Percentiles rank a stretch among this genome's conserved stretches.
Evolutionary conservation across 2,329 filamentous ascomycete genomes (phyloP).

Genomic region (Colletotrichum destructivum): DNA sequence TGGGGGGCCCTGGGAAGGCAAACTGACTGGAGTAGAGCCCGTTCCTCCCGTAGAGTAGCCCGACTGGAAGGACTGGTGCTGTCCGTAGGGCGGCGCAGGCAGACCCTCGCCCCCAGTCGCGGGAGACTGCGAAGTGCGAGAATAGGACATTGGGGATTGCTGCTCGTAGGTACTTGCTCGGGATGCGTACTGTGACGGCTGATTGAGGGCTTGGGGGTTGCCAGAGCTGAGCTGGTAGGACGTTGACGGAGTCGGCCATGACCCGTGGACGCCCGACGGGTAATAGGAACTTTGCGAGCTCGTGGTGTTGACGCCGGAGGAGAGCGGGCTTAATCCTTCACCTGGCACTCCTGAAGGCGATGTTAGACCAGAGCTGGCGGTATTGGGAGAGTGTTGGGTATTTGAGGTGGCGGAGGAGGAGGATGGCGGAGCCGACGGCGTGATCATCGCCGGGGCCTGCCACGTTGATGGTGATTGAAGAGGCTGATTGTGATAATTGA

Average conservation of each 20-base stretch:
- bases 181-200: slow-evolving; percentile 26
- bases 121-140: slow-evolving; percentile 61
- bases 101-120: slow-evolving; percentile 70
- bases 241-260: slow-evolving; percentile 71
- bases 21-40: slow-evolving; percentile 54
- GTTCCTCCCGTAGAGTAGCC: slow-evolving; percentile 67
- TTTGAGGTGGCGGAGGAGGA: slow-evolving; percentile 69
- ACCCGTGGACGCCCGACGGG: slow-evolving; percentile 61
- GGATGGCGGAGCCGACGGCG: slow-evolving; percentile 37
- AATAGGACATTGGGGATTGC: slow-evolving; percentile 64
- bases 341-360: slow-evolving; percentile 67
- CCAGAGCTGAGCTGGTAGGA: slow-evolving; percentile 71
- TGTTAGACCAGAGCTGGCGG: slow-evolving; percentile 66
- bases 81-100: slow-evolving; percentile 77
- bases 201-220: slow-evolving; percentile 53
- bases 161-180: slow-evolving; percentile 56
- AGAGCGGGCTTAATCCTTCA: slow-evolving; percentile 74
- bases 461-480: slow-evolving; percentile 32
- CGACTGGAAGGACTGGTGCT: slow-evolving; percentile 73
- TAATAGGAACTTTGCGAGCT: slow-evolving; percentile 68
- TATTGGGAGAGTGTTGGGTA: slow-evolving; percentile 52
- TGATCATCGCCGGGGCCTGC: slow-evolving; percentile 30
- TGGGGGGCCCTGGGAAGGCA: slow-evolving; percentile 49
- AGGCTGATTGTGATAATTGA: slow-evolving; percentile 30
- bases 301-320: slow-evolving; percentile 73